Evolutionary conservation across 345 rosid species (phyloP), one percentile per base, ranked within the genome.

Genomic region (Psidium guajava): DNA sequence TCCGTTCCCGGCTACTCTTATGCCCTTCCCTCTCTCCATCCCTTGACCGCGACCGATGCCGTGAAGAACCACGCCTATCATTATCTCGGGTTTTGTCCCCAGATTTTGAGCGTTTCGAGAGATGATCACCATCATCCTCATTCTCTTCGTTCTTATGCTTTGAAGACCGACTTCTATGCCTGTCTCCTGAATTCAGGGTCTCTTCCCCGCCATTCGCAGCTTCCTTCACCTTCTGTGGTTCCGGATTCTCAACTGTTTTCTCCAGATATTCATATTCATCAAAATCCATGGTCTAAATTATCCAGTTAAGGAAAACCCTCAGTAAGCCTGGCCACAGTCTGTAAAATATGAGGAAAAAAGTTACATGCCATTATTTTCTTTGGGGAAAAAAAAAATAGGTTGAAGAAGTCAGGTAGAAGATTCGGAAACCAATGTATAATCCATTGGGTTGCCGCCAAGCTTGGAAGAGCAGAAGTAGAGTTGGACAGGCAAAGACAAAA

Each of bases 191-290:
- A 40, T 69, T 69, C 77, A 69, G 77, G 77, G 47, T 85, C 64
- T 82, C 84, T 58, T 87, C 91, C 73, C 90, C 86, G 21, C 96
- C 98, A 88, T 94, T 97, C 8, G 69, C 91, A 87, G 85, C 61
- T 84, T 91, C 97, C 88, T 91, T 93, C 50, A n/a, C 61, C 84
- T 89, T 91, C 74, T 86, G 87, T 5, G 87, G 86, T 82, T 92
- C 93, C 12, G 95, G 94, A 85, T 95, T 96, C 58, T 97, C 99
- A 88, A 97, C 98, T 0, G 90, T 92, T 86, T 93, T 95, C 93
- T 97, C 99, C 87, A 96, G 87, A 91, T 97, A 97, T 53, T 97
- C 98, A 82, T 96, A 96, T 92, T 96, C 99, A 89, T 97, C 99
- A 86, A 95, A 96, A 83, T 96, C 99, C 98, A 95, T 94, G 47